Evolutionary conservation across 208 protist genomes (phyloP), one percentile per base, ranked within the genome.

Genomic region (Leishmania guyanensis): DNA sequence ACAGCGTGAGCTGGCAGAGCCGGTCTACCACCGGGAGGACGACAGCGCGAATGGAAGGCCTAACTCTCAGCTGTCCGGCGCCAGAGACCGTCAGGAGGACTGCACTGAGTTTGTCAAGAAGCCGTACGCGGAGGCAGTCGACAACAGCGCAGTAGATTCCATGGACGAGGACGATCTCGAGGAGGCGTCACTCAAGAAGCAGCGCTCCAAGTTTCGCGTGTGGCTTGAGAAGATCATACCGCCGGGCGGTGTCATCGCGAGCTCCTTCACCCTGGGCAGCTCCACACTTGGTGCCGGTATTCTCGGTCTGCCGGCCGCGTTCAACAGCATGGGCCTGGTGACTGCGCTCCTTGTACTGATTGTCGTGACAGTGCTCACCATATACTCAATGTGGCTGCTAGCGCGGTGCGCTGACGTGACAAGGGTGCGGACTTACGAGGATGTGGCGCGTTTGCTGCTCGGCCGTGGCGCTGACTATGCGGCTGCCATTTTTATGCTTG

Each of bases 261-360:
- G 84, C 77, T 86, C 85, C 70, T 92, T 95, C 79, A 96, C 88
- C 29, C 81, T 95, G 29, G 82, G 80, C 33, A 90, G 85, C 64
- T 84, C 86, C 20, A 92, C 88, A 3, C 80, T 97, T 54, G 92
- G 93, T 33, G 92, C 90, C 14, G 92, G 92, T 51, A 93, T 94
- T 56, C 72, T 95, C 8, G 84, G 87, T 16, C 75, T 97, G 20
- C 85, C 92, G 26, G 39, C 85, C 4, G 92, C 91, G 33, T 92
- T 95, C 82, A 85, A 91, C 60, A 91, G 82, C 77, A 88, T 86
- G 75, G 93, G 93, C 51, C 54, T 93, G 46, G 85, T 73, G 8
- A 84, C 85, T 22, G 85, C 83, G 1, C 48, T 91, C n/a, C 77
- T 94, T 26, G 83, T 88, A 26, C 88, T 95, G 20, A 51, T 93